Conservation (phyloP, 2,329 filamentous ascomycete species). For the Botrytis deweyae region DNA sequence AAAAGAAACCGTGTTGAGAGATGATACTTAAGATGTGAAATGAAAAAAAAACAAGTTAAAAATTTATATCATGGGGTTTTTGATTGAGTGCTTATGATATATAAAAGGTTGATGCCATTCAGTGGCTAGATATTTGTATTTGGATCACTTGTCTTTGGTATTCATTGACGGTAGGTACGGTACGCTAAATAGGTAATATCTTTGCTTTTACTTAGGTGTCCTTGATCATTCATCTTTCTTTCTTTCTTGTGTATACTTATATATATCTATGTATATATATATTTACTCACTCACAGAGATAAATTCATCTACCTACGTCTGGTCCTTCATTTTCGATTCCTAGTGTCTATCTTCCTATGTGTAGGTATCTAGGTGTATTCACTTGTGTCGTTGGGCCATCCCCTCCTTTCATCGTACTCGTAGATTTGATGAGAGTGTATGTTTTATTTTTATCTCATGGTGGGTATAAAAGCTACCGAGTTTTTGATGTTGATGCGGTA, state of each 20-base stretch:
- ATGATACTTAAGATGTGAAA: background rate
- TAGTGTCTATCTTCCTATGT: too few relatives aligned
- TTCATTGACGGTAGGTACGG: background rate
- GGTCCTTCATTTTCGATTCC: too few relatives aligned
- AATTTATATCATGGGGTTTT: background rate
- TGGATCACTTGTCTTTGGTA: background rate
- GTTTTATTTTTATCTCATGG: background rate
- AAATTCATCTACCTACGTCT: background rate
- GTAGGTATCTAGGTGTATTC: too few relatives aligned
- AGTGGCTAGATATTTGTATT: background rate
- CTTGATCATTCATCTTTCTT: background rate
- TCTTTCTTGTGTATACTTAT: background rate
- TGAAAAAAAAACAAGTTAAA: constrained; percentile 15
- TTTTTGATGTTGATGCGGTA: background rate
- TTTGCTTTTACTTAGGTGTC: background rate
- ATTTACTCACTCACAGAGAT: background rate
- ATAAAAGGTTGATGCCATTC: background rate
- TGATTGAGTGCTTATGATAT: background rate
- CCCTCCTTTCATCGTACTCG: too few relatives aligned
- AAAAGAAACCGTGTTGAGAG: background rate
- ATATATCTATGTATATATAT: background rate
- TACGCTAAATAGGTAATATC: background rate
- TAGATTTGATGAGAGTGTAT: too few relatives aligned
- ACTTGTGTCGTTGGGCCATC: too few relatives aligned
- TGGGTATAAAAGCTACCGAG: background rate